Evolutionary conservation across 1,284 basidiomycete species (phyloP), one percentile per base, ranked within the genome.

Genomic region (Moniliophthora roreri): DNA sequence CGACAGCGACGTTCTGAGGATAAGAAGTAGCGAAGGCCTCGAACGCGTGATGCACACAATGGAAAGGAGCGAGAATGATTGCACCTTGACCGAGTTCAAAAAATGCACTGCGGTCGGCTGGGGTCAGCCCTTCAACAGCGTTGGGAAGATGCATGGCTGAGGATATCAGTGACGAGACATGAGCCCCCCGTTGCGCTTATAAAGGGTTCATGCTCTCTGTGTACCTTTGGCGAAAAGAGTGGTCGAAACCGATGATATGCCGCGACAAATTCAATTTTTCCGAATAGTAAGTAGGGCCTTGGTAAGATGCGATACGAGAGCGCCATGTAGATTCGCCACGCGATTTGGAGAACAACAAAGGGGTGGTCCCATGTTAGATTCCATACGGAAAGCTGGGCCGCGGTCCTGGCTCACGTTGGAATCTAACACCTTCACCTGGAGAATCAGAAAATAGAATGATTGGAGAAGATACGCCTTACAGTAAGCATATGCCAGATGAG

Each of bases 11-110:
- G 16, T 69, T 67, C 51, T 73, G 61, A 8, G 80, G 77, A 50
- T 74, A 67, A 9, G 56, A 55, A 50, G 58, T 60, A 28, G 74
- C 77, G 58, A 78, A 70, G 57, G 69, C 66, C 51, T 77, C 76
- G 63, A 84, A 82, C n/a, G 81, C 82, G 56, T 80, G 76, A 59
- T 82, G 81, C 34, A 83, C 71, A 57, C 76, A 80, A 54, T 64
- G 61, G 64, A 79, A 82, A 11, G 78, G 74, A 34, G 69, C 59
- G 20, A 60, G 34, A 28, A 66, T 63, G 15, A 60, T 63, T 35
- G 68, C 61, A 34, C 79, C 80, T 37, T 74, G 68, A 36, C 79
- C 77, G 58, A 74, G 80, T 51, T 71, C 66, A 54, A 67, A 58
- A 66, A 83, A 82, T 44, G 72, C 69, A 36, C 63, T 62, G 60